These are phyloP conservation scores for Fusarium sororula DNA, from an alignment of 2,329 filamentous ascomycete species.

Conservation along the genomic window DNA sequence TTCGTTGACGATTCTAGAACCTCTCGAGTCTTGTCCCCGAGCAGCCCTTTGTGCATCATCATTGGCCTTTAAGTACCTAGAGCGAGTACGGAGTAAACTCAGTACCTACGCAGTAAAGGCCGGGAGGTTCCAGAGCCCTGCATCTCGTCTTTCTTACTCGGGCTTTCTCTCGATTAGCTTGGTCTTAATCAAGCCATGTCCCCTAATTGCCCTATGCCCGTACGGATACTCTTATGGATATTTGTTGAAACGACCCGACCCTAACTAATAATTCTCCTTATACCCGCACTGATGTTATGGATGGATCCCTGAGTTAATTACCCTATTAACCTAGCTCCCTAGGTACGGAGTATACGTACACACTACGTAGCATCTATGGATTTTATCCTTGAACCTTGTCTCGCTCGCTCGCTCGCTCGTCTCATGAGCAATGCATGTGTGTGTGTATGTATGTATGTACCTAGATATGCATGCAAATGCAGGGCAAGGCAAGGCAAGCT, in stretches of 20 bases:
- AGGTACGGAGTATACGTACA: neutral
- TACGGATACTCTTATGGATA: neutral
- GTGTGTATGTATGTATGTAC: neutral
- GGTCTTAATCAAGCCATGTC: neutral
- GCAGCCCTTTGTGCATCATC: constrained; percentile 22
- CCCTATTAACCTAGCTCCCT: neutral
- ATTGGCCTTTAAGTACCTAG: neutral
- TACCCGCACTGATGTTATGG: constrained; percentile 5
- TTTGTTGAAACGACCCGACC: neutral
- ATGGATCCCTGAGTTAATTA: neutral
- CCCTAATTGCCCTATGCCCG: constrained; percentile 2
- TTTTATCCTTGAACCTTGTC: constrained; percentile 27
- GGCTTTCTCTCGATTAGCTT: constrained; percentile 7
- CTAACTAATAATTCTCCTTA: constrained; percentile 16
- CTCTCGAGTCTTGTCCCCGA: neutral
- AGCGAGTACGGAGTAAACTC: neutral
- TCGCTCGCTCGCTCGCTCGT: constrained; percentile 9
- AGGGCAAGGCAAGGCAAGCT: constrained; percentile 14
- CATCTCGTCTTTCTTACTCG: neutral
- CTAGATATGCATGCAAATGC: neutral
- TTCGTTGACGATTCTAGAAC: constrained; percentile 25
- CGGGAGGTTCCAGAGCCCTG: neutral
- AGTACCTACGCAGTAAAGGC: neutral
- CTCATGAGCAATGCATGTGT: neutral
- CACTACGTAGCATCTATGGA: constrained; percentile 15